Evolutionary conservation across 106 monocot genomes (phyloP).

Genomic region (Xerophyta viscosa): DNA sequence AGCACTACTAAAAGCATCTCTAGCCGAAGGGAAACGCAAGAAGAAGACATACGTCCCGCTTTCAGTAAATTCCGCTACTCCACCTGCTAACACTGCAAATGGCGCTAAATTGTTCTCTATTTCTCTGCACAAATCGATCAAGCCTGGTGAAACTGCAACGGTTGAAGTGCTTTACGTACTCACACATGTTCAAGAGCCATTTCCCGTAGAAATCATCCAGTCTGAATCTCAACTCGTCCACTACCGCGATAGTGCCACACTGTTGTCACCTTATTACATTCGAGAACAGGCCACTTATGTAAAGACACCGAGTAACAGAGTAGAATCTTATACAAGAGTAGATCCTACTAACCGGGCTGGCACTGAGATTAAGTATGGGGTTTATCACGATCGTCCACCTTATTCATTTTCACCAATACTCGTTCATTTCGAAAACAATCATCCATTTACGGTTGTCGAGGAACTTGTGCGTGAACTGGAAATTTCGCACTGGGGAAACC

Average conservation of each 20-base stretch:
- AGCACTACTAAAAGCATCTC: constrained; percentile 49
- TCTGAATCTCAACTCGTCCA: constrained; percentile 69
- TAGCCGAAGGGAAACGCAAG: constrained; percentile 52
- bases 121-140: constrained; percentile 37
- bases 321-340: constrained; percentile 64
- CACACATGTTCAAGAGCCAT: constrained; percentile 59
- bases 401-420: constrained; percentile 65
- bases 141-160: constrained; percentile 28
- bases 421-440: constrained; percentile 81
- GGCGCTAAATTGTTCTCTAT: constrained; percentile 43
- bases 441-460: constrained; percentile 86
- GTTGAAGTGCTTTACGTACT: constrained; percentile 50
- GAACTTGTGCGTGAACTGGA: constrained; percentile 70
- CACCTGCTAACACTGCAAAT: constrained; percentile 22
- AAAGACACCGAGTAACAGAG: constrained; percentile 51
- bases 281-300: constrained; percentile 53
- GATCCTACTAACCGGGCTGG: constrained; percentile 54
- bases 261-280: constrained; percentile 71
- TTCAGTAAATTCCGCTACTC: constrained; percentile 26
- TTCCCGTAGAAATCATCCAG: constrained; percentile 67
- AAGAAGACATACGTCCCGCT: constrained; percentile 53
- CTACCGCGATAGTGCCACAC: constrained; percentile 62
- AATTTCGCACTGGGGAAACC: constrained; percentile 81
- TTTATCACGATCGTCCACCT: constrained; percentile 41
- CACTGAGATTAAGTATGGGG: constrained; percentile 66